phyloP scores from a whole-genome alignment of 2,329 filamentous ascomycete genomes.

The Camptophora hylomeconis region DNA sequence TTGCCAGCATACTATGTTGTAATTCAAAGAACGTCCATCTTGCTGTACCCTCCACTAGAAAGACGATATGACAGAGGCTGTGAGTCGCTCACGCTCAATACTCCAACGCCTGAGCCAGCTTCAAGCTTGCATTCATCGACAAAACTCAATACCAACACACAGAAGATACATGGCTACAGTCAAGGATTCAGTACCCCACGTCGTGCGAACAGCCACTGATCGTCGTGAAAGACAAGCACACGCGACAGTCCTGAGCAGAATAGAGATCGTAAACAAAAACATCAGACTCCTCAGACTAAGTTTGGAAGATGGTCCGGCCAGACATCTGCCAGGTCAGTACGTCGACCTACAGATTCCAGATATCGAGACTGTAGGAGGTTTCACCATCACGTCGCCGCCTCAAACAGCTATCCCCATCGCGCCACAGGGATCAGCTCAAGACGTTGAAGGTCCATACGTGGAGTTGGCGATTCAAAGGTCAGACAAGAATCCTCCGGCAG shows the following conservation, averaged over 20 bases:
- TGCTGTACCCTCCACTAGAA: too few relatives aligned
- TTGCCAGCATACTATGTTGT: too few relatives aligned
- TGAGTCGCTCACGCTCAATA: too few relatives aligned
- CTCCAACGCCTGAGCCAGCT: too few relatives aligned
- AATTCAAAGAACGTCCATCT: too few relatives aligned
- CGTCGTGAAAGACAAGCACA: conserved; percentile 56
- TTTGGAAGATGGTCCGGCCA: conserved; percentile 34
- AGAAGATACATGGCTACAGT: conserved; percentile 14
- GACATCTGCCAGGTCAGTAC: conserved; percentile 80
- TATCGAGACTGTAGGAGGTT: conserved; percentile 61
- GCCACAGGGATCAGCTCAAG: conserved; percentile 11
- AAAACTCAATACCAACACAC: too few relatives aligned
- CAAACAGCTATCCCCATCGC: conserved; percentile 25
- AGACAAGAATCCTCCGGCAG: conserved; percentile 56
- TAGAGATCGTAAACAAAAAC: conserved; percentile 52
- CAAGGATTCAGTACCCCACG: conserved; percentile 38
- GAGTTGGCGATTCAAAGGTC: conserved; percentile 70
- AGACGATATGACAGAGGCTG: too few relatives aligned
- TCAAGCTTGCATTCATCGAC: too few relatives aligned
- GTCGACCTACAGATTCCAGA: conserved; percentile 67
- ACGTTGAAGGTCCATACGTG: conserved; percentile 38
- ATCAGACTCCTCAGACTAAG: conserved; percentile 57
- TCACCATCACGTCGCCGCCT: conserved; percentile 71
- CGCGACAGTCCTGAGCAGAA: conserved; percentile 44
- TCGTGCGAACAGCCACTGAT: conserved; percentile 61